Conservation (phyloP, 495 filamentous ascomycete species). For the Penicillium waksmanii region DNA sequence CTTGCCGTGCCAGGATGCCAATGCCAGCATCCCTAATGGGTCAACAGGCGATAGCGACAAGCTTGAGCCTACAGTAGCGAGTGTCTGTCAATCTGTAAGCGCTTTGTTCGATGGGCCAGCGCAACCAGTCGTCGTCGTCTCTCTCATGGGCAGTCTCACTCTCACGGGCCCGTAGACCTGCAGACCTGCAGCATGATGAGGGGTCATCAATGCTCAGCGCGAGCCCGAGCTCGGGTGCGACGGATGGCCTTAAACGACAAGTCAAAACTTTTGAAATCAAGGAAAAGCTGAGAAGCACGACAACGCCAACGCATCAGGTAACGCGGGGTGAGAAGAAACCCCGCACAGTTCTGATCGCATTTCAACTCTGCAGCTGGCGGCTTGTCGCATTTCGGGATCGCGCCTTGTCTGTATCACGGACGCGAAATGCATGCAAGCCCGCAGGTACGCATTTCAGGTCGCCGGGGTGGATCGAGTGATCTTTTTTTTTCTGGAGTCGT, state of each 20-base stretch:
- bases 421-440: conserved; percentile 15
- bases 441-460: conserved; percentile 18
- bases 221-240: not conserved
- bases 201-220: not conserved
- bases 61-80: not conserved
- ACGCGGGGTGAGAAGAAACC: conserved; percentile 30
- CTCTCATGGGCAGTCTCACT: not conserved
- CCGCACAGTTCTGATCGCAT: conserved; percentile 19
- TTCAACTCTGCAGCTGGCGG: conserved; percentile 10
- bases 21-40: not conserved
- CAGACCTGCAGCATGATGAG: not conserved
- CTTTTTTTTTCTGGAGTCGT: not conserved
- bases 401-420: conserved; percentile 9
- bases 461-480: not conserved
- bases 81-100: not conserved
- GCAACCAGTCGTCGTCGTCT: not conserved
- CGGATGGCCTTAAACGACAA: conserved; percentile 1
- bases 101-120: not conserved
- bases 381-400: conserved; percentile 17
- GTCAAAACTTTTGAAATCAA: conserved; percentile 16
- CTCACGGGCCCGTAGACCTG: not conserved
- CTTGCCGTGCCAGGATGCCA: not conserved
- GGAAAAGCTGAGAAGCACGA: conserved; percentile 26
- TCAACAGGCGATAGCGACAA: not conserved
- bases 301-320: conserved; percentile 36